These are phyloP conservation scores for Candida awuae DNA, from an alignment of 805 yeast species.

Conservation along the genomic window DNA sequence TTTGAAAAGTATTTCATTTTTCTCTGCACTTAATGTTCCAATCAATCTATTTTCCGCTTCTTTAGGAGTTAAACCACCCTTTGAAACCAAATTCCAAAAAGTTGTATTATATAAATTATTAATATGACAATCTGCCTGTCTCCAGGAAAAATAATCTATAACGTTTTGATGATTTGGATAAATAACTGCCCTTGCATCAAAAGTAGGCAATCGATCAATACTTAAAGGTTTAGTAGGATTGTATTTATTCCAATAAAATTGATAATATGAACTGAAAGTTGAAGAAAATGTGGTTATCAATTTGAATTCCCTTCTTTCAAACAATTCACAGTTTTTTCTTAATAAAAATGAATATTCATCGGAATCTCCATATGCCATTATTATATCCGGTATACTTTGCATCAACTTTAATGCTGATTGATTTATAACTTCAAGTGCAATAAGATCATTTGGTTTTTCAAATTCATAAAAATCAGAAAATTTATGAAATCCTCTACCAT, in stretches of 20 bases:
- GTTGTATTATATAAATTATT: slow-evolving; percentile 89
- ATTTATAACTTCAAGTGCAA: slow-evolving; percentile 78
- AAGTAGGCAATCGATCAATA: slow-evolving; percentile 60
- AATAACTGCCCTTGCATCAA: slow-evolving; percentile 83
- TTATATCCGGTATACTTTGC: slow-evolving; percentile 58
- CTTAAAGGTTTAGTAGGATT: slow-evolving; percentile 41
- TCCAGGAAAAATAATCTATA: slow-evolving; percentile 85
- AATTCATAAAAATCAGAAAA: slow-evolving; percentile 69
- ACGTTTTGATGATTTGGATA: slow-evolving; percentile 61
- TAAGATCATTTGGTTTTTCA: slow-evolving; percentile 76
- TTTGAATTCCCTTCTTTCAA: slow-evolving; percentile 79
- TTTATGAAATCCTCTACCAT: slow-evolving; percentile 90
- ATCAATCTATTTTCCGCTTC: slow-evolving; percentile 73
- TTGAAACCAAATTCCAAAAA: slow-evolving; percentile 76
- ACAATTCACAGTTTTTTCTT: slow-evolving; percentile 52
- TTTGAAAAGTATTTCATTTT: slow-evolving; percentile 76
- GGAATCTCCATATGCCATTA: slow-evolving; percentile 87
- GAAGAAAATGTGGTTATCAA: slow-evolving; percentile 76
- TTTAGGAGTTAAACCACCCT: slow-evolving; percentile 61
- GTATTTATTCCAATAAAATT: slow-evolving; percentile 52
- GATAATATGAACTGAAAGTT: slow-evolving; percentile 70
- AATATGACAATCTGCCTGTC: slow-evolving; percentile 95
- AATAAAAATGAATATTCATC: slow-evolving; percentile 89
- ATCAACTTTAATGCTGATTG: slow-evolving; percentile 63
- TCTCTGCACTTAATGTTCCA: slow-evolving; percentile 78